Conservation (phyloP, 805 yeast species). For the Martiniozyma abietophila region DNA sequence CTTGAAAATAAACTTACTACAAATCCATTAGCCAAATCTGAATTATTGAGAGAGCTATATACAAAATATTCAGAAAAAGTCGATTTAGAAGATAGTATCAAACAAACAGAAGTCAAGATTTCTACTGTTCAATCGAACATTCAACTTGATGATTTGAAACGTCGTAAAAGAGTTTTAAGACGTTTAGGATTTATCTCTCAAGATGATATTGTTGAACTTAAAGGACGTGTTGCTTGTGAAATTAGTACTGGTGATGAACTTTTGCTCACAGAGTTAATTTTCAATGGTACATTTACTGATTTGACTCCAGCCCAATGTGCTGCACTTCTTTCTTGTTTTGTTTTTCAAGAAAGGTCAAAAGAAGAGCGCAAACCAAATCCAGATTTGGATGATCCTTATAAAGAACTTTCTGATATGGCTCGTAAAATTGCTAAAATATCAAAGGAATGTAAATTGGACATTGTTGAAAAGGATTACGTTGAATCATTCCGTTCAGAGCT, state of each 20-base stretch:
- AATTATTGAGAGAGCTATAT: constrained; percentile 54
- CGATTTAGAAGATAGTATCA: constrained; percentile 48
- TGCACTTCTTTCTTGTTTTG: constrained; percentile 85
- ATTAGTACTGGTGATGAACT: constrained; percentile 87
- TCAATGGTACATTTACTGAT: constrained; percentile 91
- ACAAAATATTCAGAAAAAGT: constrained; percentile 58
- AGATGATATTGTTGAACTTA: constrained; percentile 84
- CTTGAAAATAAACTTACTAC: constrained; percentile 63
- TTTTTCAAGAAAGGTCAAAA: constrained; percentile 92
- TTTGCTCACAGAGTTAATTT: constrained; percentile 80
- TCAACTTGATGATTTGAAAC: constrained; percentile 88
- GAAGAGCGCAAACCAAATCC: constrained; percentile 80
- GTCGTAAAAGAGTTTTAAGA: constrained; percentile 86
- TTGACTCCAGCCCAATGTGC: constrained; percentile 86
- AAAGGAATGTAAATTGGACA: constrained; percentile 81
- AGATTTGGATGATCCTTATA: constrained; percentile 86
- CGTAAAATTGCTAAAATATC: constrained; percentile 80
- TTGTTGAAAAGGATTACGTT: constrained; percentile 86
- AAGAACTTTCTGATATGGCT: constrained; percentile 87
- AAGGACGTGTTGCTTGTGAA: constrained; percentile 90
- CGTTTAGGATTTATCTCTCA: constrained; percentile 84
- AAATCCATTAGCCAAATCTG: constrained; percentile 58
- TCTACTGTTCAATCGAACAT: constrained; percentile 82
- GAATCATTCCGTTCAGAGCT: constrained; percentile 86
- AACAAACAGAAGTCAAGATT: constrained; percentile 53